These are phyloP conservation scores for Corylus americana DNA, from an alignment of 306 rosid species.

Conservation along the genomic window DNA sequence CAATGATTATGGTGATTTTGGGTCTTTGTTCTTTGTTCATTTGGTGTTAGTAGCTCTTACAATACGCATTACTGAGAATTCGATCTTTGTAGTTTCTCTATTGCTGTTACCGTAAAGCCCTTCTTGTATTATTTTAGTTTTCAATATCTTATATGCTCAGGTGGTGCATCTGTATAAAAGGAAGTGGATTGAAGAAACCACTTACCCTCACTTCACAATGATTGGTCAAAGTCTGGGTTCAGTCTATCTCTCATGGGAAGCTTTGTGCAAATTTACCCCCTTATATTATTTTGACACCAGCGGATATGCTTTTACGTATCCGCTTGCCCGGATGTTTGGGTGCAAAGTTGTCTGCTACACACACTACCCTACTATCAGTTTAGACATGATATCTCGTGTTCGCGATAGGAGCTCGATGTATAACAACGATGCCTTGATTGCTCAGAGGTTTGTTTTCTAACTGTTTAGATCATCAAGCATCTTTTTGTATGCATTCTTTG, in stretches of 20 bases:
- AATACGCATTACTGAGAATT: not conserved
- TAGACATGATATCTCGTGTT: slow-evolving; percentile 95
- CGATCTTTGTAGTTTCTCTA: not conserved
- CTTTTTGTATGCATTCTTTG: not conserved
- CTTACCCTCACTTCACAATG: slow-evolving; percentile 88
- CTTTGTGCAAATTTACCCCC: slow-evolving; percentile 80
- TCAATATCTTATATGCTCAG: slow-evolving; percentile 41
- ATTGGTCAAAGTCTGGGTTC: slow-evolving; percentile 94
- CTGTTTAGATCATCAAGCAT: not conserved
- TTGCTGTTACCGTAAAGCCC: not conserved
- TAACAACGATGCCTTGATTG: slow-evolving; percentile 67
- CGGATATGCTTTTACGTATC: slow-evolving; percentile 93
- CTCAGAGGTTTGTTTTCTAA: slow-evolving; percentile 55
- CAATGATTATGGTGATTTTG: too few species aligned
- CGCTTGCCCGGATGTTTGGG: slow-evolving; percentile 83
- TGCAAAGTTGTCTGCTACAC: slow-evolving; percentile 87
- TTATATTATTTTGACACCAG: slow-evolving; percentile 76
- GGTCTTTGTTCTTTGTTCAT: not conserved
- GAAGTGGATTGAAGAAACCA: slow-evolving; percentile 84
- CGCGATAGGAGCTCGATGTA: slow-evolving; percentile 67
- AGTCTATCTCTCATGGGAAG: slow-evolving; percentile 83
- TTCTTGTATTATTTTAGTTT: not conserved
- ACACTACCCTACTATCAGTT: slow-evolving; percentile 94
- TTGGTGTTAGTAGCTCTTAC: not conserved
- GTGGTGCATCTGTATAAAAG: slow-evolving; percentile 82